Percentiles rank a stretch among this genome's conserved stretches.
phyloP scores from a whole-genome alignment of 495 filamentous ascomycete species.

The Penicillium fimorum region DNA sequence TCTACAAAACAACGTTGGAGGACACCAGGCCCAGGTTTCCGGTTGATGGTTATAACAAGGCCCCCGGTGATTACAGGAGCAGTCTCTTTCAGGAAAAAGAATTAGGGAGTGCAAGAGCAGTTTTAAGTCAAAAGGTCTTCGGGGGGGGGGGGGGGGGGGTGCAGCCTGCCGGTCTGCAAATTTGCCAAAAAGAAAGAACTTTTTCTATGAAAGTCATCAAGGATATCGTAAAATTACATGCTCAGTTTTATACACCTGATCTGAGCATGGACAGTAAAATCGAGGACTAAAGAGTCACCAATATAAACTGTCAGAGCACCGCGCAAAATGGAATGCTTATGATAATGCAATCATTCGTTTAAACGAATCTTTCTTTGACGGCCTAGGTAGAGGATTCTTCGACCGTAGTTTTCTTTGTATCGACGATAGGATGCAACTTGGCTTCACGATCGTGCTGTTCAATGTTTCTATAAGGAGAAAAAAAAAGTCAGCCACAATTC shows the following conservation, averaged over 20 bases:
- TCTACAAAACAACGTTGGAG: not conserved
- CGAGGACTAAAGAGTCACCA: conserved; percentile 14
- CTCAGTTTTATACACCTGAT: conserved; percentile 12
- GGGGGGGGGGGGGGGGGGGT: not conserved
- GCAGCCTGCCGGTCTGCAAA: not conserved
- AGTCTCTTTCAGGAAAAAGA: not conserved
- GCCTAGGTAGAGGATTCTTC: not conserved
- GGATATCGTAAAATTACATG: conserved; percentile 30
- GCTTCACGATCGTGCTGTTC: conserved; percentile 85
- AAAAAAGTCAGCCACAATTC: conserved; percentile 9
- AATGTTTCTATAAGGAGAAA: conserved; percentile 61
- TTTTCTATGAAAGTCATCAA: conserved; percentile 34
- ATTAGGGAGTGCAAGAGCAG: not conserved
- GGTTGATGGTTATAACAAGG: not conserved
- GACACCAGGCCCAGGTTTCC: not conserved
- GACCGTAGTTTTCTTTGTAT: not conserved
- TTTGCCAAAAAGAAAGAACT: conserved; percentile 13
- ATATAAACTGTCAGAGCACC: conserved; percentile 21
- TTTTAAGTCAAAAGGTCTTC: not conserved
- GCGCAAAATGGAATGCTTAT: conserved; percentile 23
- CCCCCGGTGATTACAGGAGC: not conserved
- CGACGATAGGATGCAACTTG: conserved; percentile 2
- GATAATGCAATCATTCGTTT: conserved; percentile 24
- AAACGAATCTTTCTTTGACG: conserved; percentile 31
- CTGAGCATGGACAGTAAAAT: conserved; percentile 17